Percentiles rank a stretch among this genome's conserved stretches.
These are phyloP conservation scores for Crithidia brevicula DNA, from an alignment of 208 protist species.

Conservation along the genomic window DNA sequence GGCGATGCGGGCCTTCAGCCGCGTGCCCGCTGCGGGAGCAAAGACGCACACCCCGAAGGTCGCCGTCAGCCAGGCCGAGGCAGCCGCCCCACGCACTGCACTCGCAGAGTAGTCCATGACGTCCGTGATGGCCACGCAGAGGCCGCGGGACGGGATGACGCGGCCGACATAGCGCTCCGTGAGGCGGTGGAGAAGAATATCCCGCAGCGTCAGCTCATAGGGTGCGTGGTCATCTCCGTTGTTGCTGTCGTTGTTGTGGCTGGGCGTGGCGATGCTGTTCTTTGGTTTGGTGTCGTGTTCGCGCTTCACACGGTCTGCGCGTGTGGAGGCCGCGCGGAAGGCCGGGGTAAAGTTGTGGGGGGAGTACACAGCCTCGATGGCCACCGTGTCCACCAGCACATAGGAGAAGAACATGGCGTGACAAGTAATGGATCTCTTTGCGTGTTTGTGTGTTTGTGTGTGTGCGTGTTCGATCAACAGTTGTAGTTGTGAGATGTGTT, in stretches of 20 bases:
- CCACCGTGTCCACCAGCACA: conserved; percentile 72
- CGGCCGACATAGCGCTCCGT: conserved; percentile 87
- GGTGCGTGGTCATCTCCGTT: not conserved
- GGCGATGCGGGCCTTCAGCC: conserved; percentile 62
- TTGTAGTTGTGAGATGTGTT: too few relatives aligned
- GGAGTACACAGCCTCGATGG: conserved; percentile 87
- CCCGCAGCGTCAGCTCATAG: conserved; percentile 45
- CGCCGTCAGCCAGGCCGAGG: conserved; percentile 75
- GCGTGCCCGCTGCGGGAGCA: conserved; percentile 48
- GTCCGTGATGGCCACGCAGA: conserved; percentile 73
- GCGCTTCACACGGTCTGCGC: too few relatives aligned
- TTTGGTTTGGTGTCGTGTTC: not conserved
- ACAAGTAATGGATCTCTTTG: not conserved
- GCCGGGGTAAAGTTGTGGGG: conserved; percentile 20
- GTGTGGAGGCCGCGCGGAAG: too few relatives aligned
- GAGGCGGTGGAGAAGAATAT: conserved; percentile 72
- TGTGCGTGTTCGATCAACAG: too few relatives aligned
- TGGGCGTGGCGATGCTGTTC: not conserved
- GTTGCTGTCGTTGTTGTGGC: not conserved
- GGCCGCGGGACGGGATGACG: conserved; percentile 58
- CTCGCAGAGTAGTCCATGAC: conserved; percentile 60
- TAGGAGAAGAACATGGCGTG: conserved; percentile 66
- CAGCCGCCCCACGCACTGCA: conserved; percentile 50
- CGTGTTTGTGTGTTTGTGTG: not conserved
- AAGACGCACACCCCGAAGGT: conserved; percentile 78